Evolutionary conservation across 2,329 filamentous ascomycete species (phyloP).

Genomic region (Zymoseptoria tritici): DNA sequence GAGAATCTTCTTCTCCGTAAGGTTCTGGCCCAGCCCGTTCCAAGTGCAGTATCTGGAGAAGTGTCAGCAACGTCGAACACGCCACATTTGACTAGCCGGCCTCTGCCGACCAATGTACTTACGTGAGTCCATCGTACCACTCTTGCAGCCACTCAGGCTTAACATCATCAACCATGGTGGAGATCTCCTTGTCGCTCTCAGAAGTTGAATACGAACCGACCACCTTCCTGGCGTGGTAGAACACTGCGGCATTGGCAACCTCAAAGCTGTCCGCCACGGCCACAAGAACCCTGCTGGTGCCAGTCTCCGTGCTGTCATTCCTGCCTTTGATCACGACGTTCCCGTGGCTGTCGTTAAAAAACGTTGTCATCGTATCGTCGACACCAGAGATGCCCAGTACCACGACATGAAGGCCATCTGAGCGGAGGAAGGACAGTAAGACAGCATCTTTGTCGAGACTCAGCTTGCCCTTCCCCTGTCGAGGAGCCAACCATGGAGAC

Average conservation of each 20-base stretch:
- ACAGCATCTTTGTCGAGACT: slow-evolving; percentile 69
- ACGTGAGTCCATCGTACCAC: slow-evolving; percentile 44
- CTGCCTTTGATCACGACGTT: slow-evolving; percentile 60
- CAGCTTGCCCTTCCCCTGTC: slow-evolving; percentile 65
- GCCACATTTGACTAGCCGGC: slow-evolving; percentile 29
- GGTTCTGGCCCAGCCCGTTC: slow-evolving; percentile 79
- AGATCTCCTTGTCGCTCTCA: slow-evolving; percentile 39
- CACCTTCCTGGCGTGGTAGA: slow-evolving; percentile 76
- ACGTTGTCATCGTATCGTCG: slow-evolving; percentile 60
- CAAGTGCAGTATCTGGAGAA: slow-evolving; percentile 70
- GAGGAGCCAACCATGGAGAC: slow-evolving; percentile 80
- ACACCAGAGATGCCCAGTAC: slow-evolving; percentile 71
- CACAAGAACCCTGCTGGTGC: slow-evolving; percentile 57
- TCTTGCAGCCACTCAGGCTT: slow-evolving; percentile 64
- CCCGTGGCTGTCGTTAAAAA: slow-evolving; percentile 59
- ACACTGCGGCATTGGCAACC: slow-evolving; percentile 66
- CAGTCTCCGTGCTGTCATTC: slow-evolving; percentile 57
- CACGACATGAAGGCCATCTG: slow-evolving; percentile 66
- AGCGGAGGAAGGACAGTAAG: slow-evolving; percentile 67
- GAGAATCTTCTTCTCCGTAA: slow-evolving; percentile 75
- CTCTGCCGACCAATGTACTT: not conserved
- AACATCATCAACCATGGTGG: slow-evolving; percentile 41
- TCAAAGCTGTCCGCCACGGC: slow-evolving; percentile 68
- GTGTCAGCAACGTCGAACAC: slow-evolving; percentile 65
- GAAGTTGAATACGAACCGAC: slow-evolving; percentile 42